Evolutionary conservation across 768 basidiomycete genomes (phyloP), one percentile per base, ranked within the genome.

Genomic region (Dioszegia aurantiaca): DNA sequence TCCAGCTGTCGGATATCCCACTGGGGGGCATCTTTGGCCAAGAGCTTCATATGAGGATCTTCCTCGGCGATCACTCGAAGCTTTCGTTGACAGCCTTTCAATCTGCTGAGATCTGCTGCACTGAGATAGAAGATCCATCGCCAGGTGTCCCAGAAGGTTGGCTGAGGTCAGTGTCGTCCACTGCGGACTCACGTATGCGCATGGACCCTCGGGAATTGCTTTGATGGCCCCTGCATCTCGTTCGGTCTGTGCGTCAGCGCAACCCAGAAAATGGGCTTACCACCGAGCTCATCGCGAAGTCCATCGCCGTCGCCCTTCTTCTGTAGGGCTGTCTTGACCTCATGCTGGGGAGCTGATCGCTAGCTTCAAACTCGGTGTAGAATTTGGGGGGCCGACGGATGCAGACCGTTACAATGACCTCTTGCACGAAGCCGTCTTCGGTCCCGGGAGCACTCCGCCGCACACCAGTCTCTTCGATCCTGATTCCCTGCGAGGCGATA

Each of bases 381-480:
- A 76, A 72, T 36, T 65, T 64, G 4, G 74, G 74, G 2, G 74
- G 74, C 16, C 72, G 58, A 14, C 70, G 47, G 23, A 59, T 53
- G 19, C 59, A 65, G 48, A 73, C 60, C 1, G 74, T 76, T 0
- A 76, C 64, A 1, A 66, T 67, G 1, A 70, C 67, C 23, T 55
- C 56, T 12, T 60, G 47, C 26, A 39, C 10, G 30, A n/a, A 28
- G 8, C 27, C 54, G 3, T 31, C 42, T 3, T 9, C 27, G 23
- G 12, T 33, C 14, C 48, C 17, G 16, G 21, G 36, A 24, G 33
- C 51, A 36, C 5, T 8, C 4, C 21, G 12, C 27, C 26, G 19
- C 12, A 3, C 31, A 16, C 33, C 51, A 2, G 41, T 33, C 11
- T 23, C 36, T 9, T 59, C 52, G 28, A 69, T 49, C 21, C 56